Base-by-base conservation (phyloP, 2,329 filamentous ascomycete species). In the Torrubiella hemipterigena region DNA sequence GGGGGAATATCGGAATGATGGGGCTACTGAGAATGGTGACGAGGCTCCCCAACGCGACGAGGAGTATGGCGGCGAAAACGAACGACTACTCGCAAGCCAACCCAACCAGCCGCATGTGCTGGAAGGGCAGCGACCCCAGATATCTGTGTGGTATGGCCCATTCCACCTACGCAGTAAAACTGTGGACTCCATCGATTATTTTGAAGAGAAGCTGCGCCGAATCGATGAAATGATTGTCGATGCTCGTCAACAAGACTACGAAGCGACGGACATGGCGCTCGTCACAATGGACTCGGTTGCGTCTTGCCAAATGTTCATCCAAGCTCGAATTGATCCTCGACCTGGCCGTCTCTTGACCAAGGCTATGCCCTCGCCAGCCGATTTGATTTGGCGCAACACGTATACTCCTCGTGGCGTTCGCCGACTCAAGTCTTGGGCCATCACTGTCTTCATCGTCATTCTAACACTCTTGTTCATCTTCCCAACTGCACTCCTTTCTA, bases 251-350 rank as follows among this genome's bases (percentile, higher is more conserved):
- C 82, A 83, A 51, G 69, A 81, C 4, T 96, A 86, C 45, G 61
- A 69, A 6, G 67, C 91, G 0, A 87, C 78, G 1, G 80, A 89
- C 29, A 69, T 93, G 37, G 93, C 93, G 1, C 95, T 98, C 53
- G 83, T 98, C 23, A 96, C 91, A 0, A 93, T 98, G 85, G 84
- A 95, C 58, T 91, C 85, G 4, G 91, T 94, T 30, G 83, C 87
- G 11, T 80, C 87, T 19, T 78, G 74, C 43, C 91, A 98, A 59
- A 94, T 96, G 86, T 84, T 87, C 16, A 84, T 94, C 26, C 91
- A 98, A 55, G 87, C 91, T 4, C 78, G 93, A 9, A 75, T 98
- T 32, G 89, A 96, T 48, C 86, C 91, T 4, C 79, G 82, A 9
- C 91, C 93, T 0, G 78, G 87, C 35, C 80, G 82, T 37, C 68